Evolutionary conservation across 495 filamentous ascomycete genomes (phyloP).

Genomic region (Viridothelium virens): DNA sequence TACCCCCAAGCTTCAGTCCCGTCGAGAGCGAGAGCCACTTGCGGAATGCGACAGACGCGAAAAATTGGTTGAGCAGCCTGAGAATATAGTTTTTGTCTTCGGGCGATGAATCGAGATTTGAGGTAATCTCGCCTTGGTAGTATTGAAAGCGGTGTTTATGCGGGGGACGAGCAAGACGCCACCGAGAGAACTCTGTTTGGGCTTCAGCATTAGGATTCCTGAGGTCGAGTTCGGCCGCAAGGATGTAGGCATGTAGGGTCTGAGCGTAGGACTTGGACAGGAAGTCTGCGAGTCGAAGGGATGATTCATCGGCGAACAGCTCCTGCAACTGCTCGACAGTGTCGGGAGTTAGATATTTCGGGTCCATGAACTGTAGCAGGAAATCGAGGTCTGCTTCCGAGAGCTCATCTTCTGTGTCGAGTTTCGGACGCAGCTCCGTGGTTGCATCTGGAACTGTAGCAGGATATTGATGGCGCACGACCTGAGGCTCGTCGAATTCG

Average conservation of each 20-base stretch:
- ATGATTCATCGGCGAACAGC: slow-evolving; percentile 72
- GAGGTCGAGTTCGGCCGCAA: slow-evolving; percentile 49
- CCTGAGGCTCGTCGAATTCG: slow-evolving; percentile 72
- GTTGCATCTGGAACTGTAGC: slow-evolving; percentile 14
- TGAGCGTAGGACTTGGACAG: slow-evolving; percentile 67
- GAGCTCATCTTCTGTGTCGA: slow-evolving; percentile 43
- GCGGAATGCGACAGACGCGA: slow-evolving; percentile 79
- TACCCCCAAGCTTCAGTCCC: slow-evolving; percentile 53
- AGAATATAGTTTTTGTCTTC: slow-evolving; percentile 52
- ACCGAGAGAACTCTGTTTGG: slow-evolving; percentile 1
- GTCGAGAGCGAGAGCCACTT: slow-evolving; percentile 84
- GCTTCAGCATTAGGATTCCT: slow-evolving; percentile 30
- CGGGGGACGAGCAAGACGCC: slow-evolving; percentile 65
- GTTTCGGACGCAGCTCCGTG: slow-evolving; percentile 40
- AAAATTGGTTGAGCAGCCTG: slow-evolving; percentile 65
- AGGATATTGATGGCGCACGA: slow-evolving; percentile 44
- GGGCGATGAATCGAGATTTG: slow-evolving; percentile 6
- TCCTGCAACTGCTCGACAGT: slow-evolving; percentile 74
- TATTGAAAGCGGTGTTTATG: slow-evolving; percentile 94
- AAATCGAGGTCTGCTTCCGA: slow-evolving; percentile 74
- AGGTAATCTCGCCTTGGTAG: slow-evolving; percentile 43
- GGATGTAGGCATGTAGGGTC: slow-evolving; percentile 59
- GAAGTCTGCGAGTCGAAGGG: slow-evolving; percentile 68
- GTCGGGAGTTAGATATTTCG: slow-evolving; percentile 88
- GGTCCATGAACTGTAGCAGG: slow-evolving; percentile 77